These are phyloP conservation scores for Penicillium sumatraense DNA, from an alignment of 2,329 filamentous ascomycete species.

Conservation along the genomic window DNA sequence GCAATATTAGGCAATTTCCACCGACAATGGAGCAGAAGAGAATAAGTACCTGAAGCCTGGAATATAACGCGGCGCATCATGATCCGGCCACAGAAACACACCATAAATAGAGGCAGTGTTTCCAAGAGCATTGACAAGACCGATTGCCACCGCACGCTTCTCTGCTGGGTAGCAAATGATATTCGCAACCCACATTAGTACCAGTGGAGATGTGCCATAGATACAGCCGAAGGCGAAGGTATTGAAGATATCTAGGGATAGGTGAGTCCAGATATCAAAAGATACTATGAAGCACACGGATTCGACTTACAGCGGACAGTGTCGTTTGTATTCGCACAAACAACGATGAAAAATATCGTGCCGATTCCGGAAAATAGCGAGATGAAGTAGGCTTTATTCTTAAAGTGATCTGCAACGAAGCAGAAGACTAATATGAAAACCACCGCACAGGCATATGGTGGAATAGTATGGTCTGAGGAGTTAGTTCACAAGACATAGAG, in stretches of 20 bases:
- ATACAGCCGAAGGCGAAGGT: slow-evolving; percentile 34
- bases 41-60: slow-evolving; percentile 37
- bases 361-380: slow-evolving; percentile 28
- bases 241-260: slow-evolving; percentile 12
- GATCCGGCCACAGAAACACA: slow-evolving; percentile 17
- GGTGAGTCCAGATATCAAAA: background rate
- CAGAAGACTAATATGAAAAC: slow-evolving; percentile 30
- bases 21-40: background rate
- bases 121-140: slow-evolving; percentile 2
- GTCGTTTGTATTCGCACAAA: slow-evolving; percentile 25
- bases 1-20: background rate
- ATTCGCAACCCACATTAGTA: slow-evolving; percentile 11
- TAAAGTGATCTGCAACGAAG: slow-evolving; percentile 31
- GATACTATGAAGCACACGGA: background rate
- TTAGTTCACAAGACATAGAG: no score
- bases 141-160: slow-evolving; percentile 2
- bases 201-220: slow-evolving; percentile 31
- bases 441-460: slow-evolving; percentile 29
- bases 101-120: slow-evolving; percentile 6
- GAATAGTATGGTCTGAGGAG: slow-evolving; percentile 27
- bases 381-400: slow-evolving; percentile 33
- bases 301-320: background rate
- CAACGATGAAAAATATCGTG: slow-evolving; percentile 28
- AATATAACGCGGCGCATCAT: slow-evolving; percentile 47
- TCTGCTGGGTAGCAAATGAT: slow-evolving; percentile 3